phyloP scores from a whole-genome alignment of 495 filamentous ascomycete genomes.

The Cercophora newfieldiana region DNA sequence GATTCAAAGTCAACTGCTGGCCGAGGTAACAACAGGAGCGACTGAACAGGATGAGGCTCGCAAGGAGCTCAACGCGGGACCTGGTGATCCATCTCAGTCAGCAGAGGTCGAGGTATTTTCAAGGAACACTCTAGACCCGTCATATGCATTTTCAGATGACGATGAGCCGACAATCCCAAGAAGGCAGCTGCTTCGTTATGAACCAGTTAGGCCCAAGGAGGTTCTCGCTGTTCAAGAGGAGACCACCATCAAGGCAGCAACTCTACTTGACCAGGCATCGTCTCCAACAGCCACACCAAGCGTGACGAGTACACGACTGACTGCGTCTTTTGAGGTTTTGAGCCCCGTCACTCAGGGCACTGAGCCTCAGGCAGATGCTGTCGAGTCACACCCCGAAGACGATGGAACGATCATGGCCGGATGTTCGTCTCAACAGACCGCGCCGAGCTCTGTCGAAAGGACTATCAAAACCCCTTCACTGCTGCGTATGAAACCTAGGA shows the following conservation, averaged over 20 bases:
- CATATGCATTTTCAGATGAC: slow-evolving; percentile 47
- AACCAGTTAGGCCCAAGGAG: neutral
- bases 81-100: neutral
- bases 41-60: neutral
- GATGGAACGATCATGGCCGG: neutral
- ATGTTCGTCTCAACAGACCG: neutral
- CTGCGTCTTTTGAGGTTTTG: neutral
- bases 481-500: neutral
- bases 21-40: neutral
- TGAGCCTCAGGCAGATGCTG: neutral
- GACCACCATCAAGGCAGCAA: neutral
- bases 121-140: slow-evolving; percentile 34
- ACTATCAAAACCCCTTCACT: neutral
- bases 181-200: neutral
- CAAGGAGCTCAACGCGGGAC: neutral
- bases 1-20: neutral
- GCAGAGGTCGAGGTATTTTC: slow-evolving; percentile 25
- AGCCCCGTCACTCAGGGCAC: neutral
- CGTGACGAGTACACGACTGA: neutral
- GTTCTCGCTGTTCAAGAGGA: neutral
- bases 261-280: neutral
- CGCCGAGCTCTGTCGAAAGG: neutral
- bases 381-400: neutral
- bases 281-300: neutral
- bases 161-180: slow-evolving; percentile 34